Percentiles rank a stretch among this genome's conserved stretches.
Evolutionary conservation across 2,329 filamentous ascomycete genomes (phyloP).

Genomic region (Xylaria sp.): DNA sequence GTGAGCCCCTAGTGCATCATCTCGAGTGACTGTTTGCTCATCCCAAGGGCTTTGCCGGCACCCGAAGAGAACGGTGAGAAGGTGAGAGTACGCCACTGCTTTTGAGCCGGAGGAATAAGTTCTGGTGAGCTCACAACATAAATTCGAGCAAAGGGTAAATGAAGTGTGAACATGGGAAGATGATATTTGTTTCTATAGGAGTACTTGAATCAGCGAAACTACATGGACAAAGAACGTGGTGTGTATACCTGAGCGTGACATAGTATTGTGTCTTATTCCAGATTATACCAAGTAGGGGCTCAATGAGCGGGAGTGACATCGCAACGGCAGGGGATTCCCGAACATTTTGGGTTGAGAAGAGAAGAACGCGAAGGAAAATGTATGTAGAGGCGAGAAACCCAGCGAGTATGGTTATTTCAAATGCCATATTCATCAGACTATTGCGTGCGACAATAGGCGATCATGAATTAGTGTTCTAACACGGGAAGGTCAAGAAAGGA

Average conservation of each 20-base stretch:
- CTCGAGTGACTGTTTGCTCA: neutral
- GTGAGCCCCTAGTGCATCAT: neutral
- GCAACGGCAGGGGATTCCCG: neutral
- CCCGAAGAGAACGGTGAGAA: neutral
- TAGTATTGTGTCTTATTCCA: neutral
- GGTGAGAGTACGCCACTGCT: constrained; percentile 1
- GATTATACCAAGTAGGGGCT: neutral
- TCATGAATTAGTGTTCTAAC: no score
- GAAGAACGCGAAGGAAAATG: no score
- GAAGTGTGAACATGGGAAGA: neutral
- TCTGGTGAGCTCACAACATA: neutral
- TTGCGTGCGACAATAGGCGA: no score
- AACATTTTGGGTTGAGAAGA: no score
- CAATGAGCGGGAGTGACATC: neutral
- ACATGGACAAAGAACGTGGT: neutral
- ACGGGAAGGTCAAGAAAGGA: no score
- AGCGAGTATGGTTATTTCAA: no score
- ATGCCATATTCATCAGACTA: no score
- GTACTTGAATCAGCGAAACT: neutral
- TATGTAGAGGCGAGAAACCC: no score
- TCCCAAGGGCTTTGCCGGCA: neutral
- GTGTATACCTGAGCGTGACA: neutral
- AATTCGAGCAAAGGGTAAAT: neutral
- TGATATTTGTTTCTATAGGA: neutral
- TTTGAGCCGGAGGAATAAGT: neutral